Conservation (phyloP, 2,329 filamentous ascomycete species). For the Penicillium nordicum region DNA sequence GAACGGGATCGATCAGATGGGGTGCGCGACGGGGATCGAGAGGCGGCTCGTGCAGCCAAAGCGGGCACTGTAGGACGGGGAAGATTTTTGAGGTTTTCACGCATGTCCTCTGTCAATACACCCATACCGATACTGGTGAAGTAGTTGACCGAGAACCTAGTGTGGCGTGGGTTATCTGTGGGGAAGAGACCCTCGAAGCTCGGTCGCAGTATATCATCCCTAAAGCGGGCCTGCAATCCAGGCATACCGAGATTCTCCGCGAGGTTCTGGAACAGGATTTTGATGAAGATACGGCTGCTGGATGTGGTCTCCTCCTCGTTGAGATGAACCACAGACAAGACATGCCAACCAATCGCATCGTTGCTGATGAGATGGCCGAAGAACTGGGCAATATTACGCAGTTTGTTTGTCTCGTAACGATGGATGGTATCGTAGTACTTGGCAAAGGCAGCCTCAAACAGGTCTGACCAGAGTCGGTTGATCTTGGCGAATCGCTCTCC, state of each 20-base stretch:
- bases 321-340: constrained; percentile 76
- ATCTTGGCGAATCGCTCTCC: constrained; percentile 94
- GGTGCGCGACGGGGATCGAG: constrained; percentile 64
- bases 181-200: constrained; percentile 86
- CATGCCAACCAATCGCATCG: constrained; percentile 90
- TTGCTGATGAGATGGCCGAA: constrained; percentile 88
- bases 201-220: constrained; percentile 72
- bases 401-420: constrained; percentile 89
- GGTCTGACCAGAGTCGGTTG: constrained; percentile 87
- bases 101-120: constrained; percentile 88
- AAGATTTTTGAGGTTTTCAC: constrained; percentile 82
- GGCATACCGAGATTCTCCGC: constrained; percentile 81
- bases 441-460: constrained; percentile 85
- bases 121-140: constrained; percentile 98
- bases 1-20: constrained; percentile 37
- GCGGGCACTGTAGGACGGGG: constrained; percentile 78
- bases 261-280: constrained; percentile 93
- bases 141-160: constrained; percentile 97
- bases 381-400: constrained; percentile 91
- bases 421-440: constrained; percentile 98
- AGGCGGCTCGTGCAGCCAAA: constrained; percentile 52
- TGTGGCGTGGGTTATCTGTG: constrained; percentile 80
- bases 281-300: constrained; percentile 95
- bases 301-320: constrained; percentile 98
- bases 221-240: constrained; percentile 71